These are phyloP conservation scores for Vigna radiata DNA, from an alignment of 306 rosid genomes.

Conservation along the genomic window DNA sequence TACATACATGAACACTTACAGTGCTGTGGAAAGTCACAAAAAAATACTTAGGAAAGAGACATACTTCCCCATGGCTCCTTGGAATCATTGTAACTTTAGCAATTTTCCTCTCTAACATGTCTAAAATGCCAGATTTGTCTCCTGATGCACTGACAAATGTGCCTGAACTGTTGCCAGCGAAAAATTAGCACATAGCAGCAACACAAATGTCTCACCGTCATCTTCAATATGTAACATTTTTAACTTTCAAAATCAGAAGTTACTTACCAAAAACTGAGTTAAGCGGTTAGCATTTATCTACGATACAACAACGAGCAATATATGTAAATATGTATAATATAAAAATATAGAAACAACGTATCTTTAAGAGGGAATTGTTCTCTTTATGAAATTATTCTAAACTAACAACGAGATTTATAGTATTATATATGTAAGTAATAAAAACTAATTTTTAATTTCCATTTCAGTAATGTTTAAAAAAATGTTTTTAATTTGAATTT, in stretches of 20 bases:
- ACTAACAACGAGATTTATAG: too few relatives aligned
- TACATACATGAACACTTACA: slow-evolving; percentile 38
- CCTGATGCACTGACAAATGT: slow-evolving; percentile 71
- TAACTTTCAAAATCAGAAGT: slow-evolving; percentile 26
- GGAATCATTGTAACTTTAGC: slow-evolving; percentile 88
- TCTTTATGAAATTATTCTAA: too few relatives aligned
- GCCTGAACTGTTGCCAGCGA: slow-evolving; percentile 72
- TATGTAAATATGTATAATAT: too few relatives aligned
- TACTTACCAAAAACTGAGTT: too few relatives aligned
- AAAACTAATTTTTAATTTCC: too few relatives aligned
- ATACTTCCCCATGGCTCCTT: slow-evolving; percentile 87
- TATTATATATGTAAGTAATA: too few relatives aligned
- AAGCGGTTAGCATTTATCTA: too few relatives aligned
- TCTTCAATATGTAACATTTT: slow-evolving; percentile 15
- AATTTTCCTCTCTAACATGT: slow-evolving; percentile 78
- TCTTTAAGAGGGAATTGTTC: too few relatives aligned
- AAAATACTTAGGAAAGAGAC: not conserved
- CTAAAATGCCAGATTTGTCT: slow-evolving; percentile 75
- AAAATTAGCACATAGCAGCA: slow-evolving; percentile 25
- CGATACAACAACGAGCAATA: too few relatives aligned
- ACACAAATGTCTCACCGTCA: slow-evolving; percentile 24
- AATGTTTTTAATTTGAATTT: too few relatives aligned
- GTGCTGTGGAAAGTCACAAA: not conserved
- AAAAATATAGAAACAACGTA: too few relatives aligned
- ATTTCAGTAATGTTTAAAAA: too few relatives aligned